Percentiles rank a stretch among this genome's conserved stretches.
phyloP scores from a whole-genome alignment of 23 red algal species.

The Cyanidioschyzon merolae region DNA sequence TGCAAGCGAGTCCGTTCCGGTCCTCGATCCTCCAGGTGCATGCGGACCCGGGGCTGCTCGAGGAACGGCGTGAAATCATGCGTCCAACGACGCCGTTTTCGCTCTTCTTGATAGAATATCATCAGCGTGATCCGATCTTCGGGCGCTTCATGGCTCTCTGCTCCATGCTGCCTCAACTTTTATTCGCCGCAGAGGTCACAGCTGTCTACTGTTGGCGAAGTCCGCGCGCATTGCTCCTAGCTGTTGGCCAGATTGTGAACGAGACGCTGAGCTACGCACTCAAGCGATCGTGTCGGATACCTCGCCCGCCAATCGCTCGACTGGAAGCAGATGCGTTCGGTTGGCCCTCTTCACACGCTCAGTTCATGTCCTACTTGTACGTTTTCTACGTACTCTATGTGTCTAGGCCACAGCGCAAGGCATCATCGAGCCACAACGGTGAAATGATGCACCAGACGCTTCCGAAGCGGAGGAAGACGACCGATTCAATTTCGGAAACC shows the following conservation, averaged over 20 bases:
- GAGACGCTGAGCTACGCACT: constrained; percentile 1
- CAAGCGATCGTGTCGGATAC: neutral
- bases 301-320: neutral
- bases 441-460: too few relatives aligned
- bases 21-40: neutral
- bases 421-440: neutral
- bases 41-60: neutral
- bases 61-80: neutral
- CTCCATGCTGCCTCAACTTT: neutral
- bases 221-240: neutral
- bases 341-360: constrained; percentile 8
- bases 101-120: neutral
- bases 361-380: neutral
- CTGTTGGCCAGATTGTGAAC: neutral
- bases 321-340: neutral
- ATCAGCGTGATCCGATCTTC: neutral
- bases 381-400: neutral
- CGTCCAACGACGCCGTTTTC: neutral
- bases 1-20: neutral
- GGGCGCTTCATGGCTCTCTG: neutral
- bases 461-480: too few relatives aligned
- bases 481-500: neutral
- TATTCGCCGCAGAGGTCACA: neutral
- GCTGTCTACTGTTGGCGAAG: neutral
- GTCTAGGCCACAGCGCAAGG: neutral